Percentiles rank a stretch among this genome's conserved stretches.
phyloP scores from a whole-genome alignment of 2,329 filamentous ascomycete species.

The Ophiostoma tasmaniense region DNA sequence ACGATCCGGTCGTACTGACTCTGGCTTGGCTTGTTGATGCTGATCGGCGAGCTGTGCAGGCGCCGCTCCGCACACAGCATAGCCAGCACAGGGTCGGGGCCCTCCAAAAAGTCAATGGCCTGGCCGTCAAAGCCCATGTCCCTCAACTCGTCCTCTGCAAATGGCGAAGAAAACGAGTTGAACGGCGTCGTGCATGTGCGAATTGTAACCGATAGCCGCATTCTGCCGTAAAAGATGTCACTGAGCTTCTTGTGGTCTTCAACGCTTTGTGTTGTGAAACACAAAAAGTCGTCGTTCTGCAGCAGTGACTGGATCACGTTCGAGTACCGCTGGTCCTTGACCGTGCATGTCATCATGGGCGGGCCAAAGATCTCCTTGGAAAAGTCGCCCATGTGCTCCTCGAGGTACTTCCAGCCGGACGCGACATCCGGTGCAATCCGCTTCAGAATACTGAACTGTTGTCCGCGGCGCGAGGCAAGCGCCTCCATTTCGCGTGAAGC shows the following conservation, averaged over 20 bases:
- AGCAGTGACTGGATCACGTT: slow-evolving; percentile 47
- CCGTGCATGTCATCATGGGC: slow-evolving; percentile 67
- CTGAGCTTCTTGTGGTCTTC: slow-evolving; percentile 69
- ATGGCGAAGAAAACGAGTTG: slow-evolving; percentile 44
- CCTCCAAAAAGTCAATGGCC: slow-evolving; percentile 68
- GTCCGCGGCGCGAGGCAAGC: slow-evolving; percentile 53
- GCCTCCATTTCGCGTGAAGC: slow-evolving; percentile 32
- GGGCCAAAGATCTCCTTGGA: slow-evolving; percentile 72
- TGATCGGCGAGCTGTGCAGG: slow-evolving; percentile 61
- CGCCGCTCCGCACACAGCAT: slow-evolving; percentile 73
- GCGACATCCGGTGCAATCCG: slow-evolving; percentile 29
- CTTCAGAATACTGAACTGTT: slow-evolving; percentile 3
- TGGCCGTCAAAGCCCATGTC: slow-evolving; percentile 67
- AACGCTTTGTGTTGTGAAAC: slow-evolving; percentile 67
- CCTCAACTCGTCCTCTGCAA: slow-evolving; percentile 47
- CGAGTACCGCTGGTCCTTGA: slow-evolving; percentile 62
- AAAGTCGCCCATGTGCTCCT: slow-evolving; percentile 60
- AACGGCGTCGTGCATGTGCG: slow-evolving; percentile 52
- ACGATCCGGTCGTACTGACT: slow-evolving; percentile 60
- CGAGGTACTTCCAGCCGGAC: slow-evolving; percentile 71
- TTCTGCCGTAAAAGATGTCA: slow-evolving; percentile 50
- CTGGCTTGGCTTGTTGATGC: slow-evolving; percentile 53
- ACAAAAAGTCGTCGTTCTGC: slow-evolving; percentile 45
- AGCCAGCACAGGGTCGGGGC: slow-evolving; percentile 73
- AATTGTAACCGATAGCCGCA: slow-evolving; percentile 65